Base-by-base conservation (phyloP, 176 grass and related monocot genomes). In the Bromus sterilis region DNA sequence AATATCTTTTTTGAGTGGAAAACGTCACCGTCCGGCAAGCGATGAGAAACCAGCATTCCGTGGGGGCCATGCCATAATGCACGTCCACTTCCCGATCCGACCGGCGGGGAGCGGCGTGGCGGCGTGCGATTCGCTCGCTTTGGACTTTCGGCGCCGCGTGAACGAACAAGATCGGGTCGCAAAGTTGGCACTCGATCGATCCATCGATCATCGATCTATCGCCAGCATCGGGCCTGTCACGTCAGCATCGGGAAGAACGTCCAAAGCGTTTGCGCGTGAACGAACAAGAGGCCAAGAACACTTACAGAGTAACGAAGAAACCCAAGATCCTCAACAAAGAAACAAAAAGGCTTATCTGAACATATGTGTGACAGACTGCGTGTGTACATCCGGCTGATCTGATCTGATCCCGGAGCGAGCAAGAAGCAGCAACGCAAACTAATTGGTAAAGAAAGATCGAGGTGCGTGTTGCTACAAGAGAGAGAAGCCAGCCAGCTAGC, bases 81-180 rank as follows among this genome's bases (percentile, higher is more conserved):
- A 55, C 83, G 78, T 89, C 87, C 83, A 78, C 66, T 57, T 86
- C 83, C 51, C 9, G 73, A 74, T 75, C 57, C 16, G 83, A 86
- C 33, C 7, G 72, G 64, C 78, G 43, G 12, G 48, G 18, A 51
- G 48, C 2, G 39, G 67, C 29, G 67, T 44, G 67, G 67, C 78
- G 53, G 41, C 24, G 60, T 48, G 39, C 46, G 63, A 72, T 72
- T 81, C 63, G 61, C 31, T 4, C 61, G 55, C 87, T 75, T 77
- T 89, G 26, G 78, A 81, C 78, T 71, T 71, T 43, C 4, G 67
- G 42, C 26, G 60, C 60, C 7, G 73, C 79, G 63, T 9, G 63
- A 55, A 55, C 65, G 43, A 80, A 49, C 31, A 62, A 61, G 41
- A 76, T 69, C 62, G 20, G 36, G 46, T 40, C 48, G 4, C 7